Conservation (phyloP, 345 rosid genomes). For the Eucalyptus brandiana region DNA sequence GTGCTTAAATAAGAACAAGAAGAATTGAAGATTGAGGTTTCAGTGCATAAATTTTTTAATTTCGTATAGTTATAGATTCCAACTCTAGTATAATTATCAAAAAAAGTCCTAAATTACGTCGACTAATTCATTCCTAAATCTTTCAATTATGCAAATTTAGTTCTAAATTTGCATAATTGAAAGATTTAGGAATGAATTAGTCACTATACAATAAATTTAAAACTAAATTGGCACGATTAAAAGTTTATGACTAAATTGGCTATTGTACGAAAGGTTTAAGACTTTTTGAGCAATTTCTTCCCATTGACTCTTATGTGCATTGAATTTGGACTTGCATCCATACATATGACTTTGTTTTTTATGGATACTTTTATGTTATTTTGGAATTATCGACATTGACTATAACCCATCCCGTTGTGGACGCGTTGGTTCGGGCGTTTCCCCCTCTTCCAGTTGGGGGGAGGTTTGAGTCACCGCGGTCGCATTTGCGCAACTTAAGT, state of each 20-base stretch:
- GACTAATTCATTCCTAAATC: fast-evolving
- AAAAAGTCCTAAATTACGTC: too few species aligned
- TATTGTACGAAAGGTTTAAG: fast-evolving
- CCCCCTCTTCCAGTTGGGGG: too few species aligned
- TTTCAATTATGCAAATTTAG: background rate
- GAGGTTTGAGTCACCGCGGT: fast-evolving
- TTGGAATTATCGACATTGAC: background rate
- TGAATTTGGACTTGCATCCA: background rate
- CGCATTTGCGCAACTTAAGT: fast-evolving
- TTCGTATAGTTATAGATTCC: background rate
- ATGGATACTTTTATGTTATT: background rate
- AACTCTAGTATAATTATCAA: background rate
- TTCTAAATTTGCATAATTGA: background rate
- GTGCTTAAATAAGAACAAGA: background rate
- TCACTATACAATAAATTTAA: background rate
- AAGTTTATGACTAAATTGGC: too few species aligned
- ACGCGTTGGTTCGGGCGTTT: fast-evolving
- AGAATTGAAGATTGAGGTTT: background rate
- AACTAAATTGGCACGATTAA: background rate
- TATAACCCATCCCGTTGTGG: too few species aligned
- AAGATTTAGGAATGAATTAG: too few species aligned
- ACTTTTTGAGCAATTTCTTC: too few species aligned
- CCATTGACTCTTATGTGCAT: background rate
- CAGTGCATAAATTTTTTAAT: background rate
- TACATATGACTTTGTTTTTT: background rate